phyloP scores from a whole-genome alignment of 352 stramenopile species.

The Phytophthora rubi region DNA sequence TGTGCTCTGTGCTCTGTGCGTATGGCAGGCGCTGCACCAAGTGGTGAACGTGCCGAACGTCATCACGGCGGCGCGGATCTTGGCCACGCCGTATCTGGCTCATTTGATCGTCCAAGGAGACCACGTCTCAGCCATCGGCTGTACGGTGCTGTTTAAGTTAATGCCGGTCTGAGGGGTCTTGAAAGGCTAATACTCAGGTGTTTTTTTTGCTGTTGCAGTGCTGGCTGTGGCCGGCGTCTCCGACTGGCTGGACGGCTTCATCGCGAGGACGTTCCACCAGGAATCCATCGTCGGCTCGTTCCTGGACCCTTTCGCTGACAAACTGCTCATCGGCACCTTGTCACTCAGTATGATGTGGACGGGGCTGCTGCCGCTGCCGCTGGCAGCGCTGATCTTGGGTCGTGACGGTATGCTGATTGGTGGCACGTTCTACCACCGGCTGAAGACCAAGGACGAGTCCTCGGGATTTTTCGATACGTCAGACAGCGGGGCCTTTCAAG shows the following conservation, averaged over 20 bases:
- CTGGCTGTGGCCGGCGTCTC: constrained; percentile 74
- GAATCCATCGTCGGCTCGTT: constrained; percentile 85
- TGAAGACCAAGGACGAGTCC: constrained; percentile 71
- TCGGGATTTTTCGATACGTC: constrained; percentile 84
- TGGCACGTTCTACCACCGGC: constrained; percentile 80
- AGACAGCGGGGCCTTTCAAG: constrained; percentile 73
- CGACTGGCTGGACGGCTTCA: constrained; percentile 86
- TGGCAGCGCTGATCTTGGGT: constrained; percentile 76
- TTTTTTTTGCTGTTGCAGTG: constrained; percentile 42
- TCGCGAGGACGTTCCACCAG: constrained; percentile 77
- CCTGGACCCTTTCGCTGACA: constrained; percentile 84
- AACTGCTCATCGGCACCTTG: constrained; percentile 77
- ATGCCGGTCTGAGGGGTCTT: neutral
- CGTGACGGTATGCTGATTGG: constrained; percentile 74
- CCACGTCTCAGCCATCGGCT: constrained; percentile 66
- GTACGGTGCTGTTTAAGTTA: constrained; percentile 34
- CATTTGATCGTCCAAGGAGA: constrained; percentile 77
- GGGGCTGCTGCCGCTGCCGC: constrained; percentile 62
- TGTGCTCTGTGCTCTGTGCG: constrained; percentile 1
- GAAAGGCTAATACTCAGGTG: neutral
- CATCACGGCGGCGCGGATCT: constrained; percentile 81
- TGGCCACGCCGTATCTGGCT: constrained; percentile 78
- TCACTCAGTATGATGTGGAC: constrained; percentile 80
- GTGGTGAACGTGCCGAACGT: constrained; percentile 81
- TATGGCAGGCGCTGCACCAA: constrained; percentile 62